These are phyloP conservation scores for Scenedesmus sp. DNA, from an alignment of 163 green algal genomes.

Conservation along the genomic window DNA sequence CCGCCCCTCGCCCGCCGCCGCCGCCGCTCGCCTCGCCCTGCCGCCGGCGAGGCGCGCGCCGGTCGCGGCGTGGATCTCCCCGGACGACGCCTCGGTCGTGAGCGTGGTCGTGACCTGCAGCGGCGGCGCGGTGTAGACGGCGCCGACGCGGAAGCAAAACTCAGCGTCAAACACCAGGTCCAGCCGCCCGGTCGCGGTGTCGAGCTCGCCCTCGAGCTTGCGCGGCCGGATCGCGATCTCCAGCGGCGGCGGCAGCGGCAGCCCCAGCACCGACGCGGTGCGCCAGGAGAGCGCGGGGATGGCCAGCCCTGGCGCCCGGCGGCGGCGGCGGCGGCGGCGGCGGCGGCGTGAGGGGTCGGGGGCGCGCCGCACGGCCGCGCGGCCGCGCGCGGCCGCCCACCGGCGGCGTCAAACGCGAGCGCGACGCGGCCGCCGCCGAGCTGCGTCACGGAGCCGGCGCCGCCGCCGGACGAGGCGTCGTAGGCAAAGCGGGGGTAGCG, in stretches of 20 bases:
- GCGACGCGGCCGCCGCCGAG: constrained; percentile 53
- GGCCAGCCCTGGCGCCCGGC: constrained; percentile 47
- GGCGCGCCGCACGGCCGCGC: no score
- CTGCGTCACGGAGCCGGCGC: constrained; percentile 54
- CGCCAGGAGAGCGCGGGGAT: constrained; percentile 75
- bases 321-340: background rate
- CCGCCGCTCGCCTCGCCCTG: constrained; percentile 46
- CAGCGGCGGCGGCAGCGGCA: constrained; percentile 77
- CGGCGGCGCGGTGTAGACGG: constrained; percentile 67
- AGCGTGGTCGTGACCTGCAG: constrained; percentile 68
- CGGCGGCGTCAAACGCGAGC: constrained; percentile 54
- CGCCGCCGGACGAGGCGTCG: constrained; percentile 74
- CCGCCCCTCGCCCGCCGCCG: constrained; percentile 63
- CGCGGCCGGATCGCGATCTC: constrained; percentile 76
- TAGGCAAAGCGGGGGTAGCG: constrained; percentile 78
- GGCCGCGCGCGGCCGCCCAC: no score
- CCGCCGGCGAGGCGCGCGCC: constrained; percentile 52
- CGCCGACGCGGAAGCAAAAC: constrained; percentile 70
- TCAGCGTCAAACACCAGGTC: constrained; percentile 74
- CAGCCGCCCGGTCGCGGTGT: constrained; percentile 65
- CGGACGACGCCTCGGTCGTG: constrained; percentile 62
- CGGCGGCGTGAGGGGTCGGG: background rate
- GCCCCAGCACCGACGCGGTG: constrained; percentile 65
- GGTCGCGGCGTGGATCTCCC: constrained; percentile 44
- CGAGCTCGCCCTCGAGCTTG: constrained; percentile 68